phyloP scores from a whole-genome alignment of 2,329 filamentous ascomycete species.

The Fusarium annulatum region DNA sequence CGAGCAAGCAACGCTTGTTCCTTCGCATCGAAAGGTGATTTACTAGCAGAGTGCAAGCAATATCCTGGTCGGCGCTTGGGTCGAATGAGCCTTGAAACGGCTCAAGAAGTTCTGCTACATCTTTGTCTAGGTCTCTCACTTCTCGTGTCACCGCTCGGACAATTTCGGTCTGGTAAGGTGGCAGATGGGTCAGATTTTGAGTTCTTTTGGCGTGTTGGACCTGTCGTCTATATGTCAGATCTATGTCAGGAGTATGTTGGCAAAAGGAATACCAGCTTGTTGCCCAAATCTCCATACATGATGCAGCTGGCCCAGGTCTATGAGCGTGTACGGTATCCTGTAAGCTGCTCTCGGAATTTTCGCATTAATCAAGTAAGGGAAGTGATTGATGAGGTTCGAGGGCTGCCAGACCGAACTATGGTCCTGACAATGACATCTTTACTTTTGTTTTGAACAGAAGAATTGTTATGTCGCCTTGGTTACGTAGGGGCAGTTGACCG shows the following conservation, averaged over 20 bases:
- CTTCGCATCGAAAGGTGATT: slow-evolving; percentile 95
- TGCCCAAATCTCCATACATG: slow-evolving; percentile 91
- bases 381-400: not conserved
- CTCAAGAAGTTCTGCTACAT: slow-evolving; percentile 81
- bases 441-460: slow-evolving; percentile 4
- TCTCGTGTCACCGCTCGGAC: slow-evolving; percentile 89
- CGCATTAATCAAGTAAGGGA: not conserved
- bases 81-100: slow-evolving; percentile 89
- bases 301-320: slow-evolving; percentile 15
- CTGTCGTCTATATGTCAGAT: slow-evolving; percentile 57
- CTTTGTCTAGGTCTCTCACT: slow-evolving; percentile 91
- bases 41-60: slow-evolving; percentile 88
- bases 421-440: slow-evolving; percentile 10
- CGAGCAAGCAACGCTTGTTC: slow-evolving; percentile 94
- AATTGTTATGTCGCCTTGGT: slow-evolving; percentile 28
- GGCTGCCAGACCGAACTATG: not conserved
- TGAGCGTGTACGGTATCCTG: not conserved
- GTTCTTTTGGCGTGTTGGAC: slow-evolving; percentile 97
- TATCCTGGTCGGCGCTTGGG: slow-evolving; percentile 82
- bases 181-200: slow-evolving; percentile 85
- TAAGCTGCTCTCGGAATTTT: not conserved
- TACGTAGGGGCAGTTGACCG: slow-evolving; percentile 15
- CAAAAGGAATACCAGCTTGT: slow-evolving; percentile 74
- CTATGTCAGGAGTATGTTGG: not conserved
- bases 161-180: slow-evolving; percentile 91